Base-by-base conservation (phyloP, 805 yeast genomes). In the Wickerhamiella azymoides region DNA sequence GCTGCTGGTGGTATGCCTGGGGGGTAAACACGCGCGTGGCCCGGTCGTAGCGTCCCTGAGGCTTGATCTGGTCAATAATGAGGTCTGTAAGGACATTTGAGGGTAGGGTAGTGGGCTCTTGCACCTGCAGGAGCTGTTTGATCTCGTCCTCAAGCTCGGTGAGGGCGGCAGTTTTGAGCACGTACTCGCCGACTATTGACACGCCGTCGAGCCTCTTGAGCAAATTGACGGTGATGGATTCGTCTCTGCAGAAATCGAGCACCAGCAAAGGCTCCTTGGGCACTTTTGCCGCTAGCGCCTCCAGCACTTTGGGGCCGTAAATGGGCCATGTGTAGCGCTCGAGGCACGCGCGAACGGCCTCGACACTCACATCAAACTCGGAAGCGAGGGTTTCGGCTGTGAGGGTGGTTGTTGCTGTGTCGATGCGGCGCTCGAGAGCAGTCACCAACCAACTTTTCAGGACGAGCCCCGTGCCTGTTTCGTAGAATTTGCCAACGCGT, bases 1-100 rank as follows among this genome's bases (percentile, higher is more conserved):
- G 46, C 13, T 25, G 26, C 11, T 46, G 43, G 32, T 39, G 44
- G 33, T 45, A 50, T 5, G 27, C 36, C 5, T 39, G 28, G 7
- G 54, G 54, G 14, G 48, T 47, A 24, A 36, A 52, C 9, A 48
- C 18, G 11, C 37, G 36, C 10, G 46, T 26, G 13, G 25, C 25
- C 5, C 21, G n/a, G n/a, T 48, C 47, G 25, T 45, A 32, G 6
- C 39, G 35, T 13, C 44, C 44, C 7, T 33, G 38, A 7, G 21
- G 14, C 5, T n/a, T 26, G 16, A 21, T 2, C 6, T 32, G 38
- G 6, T 17, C 14, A n/a, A 41, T 16, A 9, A 41, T 9, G 10
- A 10, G 24, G 13, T 41, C 39, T 1, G 35, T 27, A 7, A 41
- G 5, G 9, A 28, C 32, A 11, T 27, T 24, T 7, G 24, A 21